Evolutionary conservation across 2,329 filamentous ascomycete species (phyloP), one percentile per base, ranked within the genome.

Genomic region (Colletotrichum trifolii): DNA sequence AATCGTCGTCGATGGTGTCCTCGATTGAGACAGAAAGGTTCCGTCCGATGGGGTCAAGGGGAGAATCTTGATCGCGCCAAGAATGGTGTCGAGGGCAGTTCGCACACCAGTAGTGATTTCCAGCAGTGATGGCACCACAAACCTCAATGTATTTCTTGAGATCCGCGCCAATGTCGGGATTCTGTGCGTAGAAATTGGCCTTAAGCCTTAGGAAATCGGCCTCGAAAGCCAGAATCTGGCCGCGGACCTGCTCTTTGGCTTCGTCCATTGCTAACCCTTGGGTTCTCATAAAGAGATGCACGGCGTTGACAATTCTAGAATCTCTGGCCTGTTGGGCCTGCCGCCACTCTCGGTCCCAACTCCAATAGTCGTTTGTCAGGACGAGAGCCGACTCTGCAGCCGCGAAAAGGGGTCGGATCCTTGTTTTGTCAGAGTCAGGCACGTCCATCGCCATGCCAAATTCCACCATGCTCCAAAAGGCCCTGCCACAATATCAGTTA

Each of bases 341-440:
- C 6, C 36, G 36, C 61, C 56, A 54, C 35, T 64, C 61, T 11
- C 61, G 48, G 9, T 64, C 61, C 55, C 54, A 64, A 33, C 55
- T 60, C 48, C 48, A 64, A 1, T 64, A 64, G 38, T 64, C 61
- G 40, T 64, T 64, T 5, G 61, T 54, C n/a, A 64, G 4, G 3
- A 59, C 56, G 1, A 64, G 61, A n/a, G 55, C 61, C 1, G 56
- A 25, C 13, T 60, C 49, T 7, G 60, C 60, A 3, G 60, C 60
- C 2, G 39, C 45, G 3, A 63, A 58, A 13, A 63, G 13, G 34
- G 46, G 60, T 6, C 40, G 60, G 12, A 63, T 12, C 6, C 11
- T 13, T 6, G 2, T 10, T 13, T 58, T 38, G 10, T 63, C 43
- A 4, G 13, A 15, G 1, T 63, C 60, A 4, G 53, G 53, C 0